Conservation (phyloP, 139 green algal genomes). For the Asterochloris erici region DNA sequence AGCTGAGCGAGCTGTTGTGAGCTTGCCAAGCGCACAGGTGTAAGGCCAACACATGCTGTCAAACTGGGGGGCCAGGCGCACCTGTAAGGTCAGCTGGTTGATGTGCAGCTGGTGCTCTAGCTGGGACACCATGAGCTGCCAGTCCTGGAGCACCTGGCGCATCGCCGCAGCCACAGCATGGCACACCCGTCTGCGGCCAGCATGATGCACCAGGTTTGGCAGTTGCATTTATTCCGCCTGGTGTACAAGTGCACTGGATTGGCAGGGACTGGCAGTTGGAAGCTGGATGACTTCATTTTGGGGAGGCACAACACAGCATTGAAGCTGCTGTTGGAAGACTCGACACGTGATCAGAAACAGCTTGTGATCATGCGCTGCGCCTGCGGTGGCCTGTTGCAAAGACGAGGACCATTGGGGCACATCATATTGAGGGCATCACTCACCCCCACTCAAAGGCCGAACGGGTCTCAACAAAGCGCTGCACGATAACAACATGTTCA, state of each 20-base stretch:
- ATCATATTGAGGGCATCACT: neutral
- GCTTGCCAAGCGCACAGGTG: neutral
- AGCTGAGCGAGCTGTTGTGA: neutral
- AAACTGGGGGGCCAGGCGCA: neutral
- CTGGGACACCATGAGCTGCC: conserved; percentile 81
- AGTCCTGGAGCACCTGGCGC: conserved; percentile 56
- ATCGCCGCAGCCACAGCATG: conserved; percentile 79
- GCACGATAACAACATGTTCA: conserved; percentile 64
- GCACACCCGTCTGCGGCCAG: conserved; percentile 38
- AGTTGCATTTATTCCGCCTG: neutral
- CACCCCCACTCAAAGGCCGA: conserved; percentile 36
- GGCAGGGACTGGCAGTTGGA: neutral
- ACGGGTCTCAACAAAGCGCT: conserved; percentile 82
- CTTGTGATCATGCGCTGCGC: no score
- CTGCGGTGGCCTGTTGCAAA: no score
- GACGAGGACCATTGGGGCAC: no score
- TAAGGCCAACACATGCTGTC: no score
- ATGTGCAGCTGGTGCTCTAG: conserved; percentile 75
- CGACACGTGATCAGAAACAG: no score
- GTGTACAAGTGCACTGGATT: neutral
- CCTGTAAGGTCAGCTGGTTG: conserved; percentile 62
- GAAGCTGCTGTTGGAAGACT: neutral
- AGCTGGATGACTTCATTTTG: neutral
- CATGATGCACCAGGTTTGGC: neutral
- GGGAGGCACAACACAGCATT: no score